phyloP scores from a whole-genome alignment of 1,284 basidiomycete genomes.

The Earliella scabrosa region DNA sequence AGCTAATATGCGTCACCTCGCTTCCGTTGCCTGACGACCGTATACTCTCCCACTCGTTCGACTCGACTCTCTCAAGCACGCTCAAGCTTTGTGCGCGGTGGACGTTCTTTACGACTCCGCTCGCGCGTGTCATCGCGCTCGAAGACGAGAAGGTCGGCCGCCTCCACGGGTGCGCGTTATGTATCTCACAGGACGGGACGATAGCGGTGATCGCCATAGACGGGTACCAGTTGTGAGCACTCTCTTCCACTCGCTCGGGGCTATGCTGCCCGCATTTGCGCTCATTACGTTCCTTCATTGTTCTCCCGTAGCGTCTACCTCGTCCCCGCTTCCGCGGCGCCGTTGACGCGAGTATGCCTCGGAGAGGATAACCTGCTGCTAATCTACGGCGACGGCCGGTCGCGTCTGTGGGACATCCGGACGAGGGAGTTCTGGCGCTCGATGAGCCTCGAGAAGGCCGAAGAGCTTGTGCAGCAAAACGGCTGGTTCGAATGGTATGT shows the following conservation, averaged over 20 bases:
- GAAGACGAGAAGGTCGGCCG: conserved; percentile 60
- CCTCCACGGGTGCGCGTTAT: conserved; percentile 74
- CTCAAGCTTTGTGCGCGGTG: conserved; percentile 69
- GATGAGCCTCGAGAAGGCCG: conserved; percentile 76
- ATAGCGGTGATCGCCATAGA: conserved; percentile 81
- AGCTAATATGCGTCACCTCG: neutral
- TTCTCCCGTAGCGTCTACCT: conserved; percentile 64
- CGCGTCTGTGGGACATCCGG: conserved; percentile 88
- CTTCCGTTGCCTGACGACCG: neutral
- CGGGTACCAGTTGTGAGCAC: conserved; percentile 73
- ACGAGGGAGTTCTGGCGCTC: conserved; percentile 87
- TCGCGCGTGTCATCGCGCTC: conserved; percentile 63
- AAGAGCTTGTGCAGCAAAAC: conserved; percentile 72
- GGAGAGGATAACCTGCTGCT: conserved; percentile 77
- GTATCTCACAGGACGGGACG: conserved; percentile 80
- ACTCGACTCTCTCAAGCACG: conserved; percentile 47
- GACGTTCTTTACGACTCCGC: conserved; percentile 69
- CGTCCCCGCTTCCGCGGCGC: conserved; percentile 61
- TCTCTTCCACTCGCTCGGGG: neutral
- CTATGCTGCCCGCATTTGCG: neutral
- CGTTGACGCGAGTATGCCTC: conserved; percentile 69
- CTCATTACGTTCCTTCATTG: neutral
- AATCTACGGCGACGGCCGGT: conserved; percentile 77
- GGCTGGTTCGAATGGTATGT: conserved; percentile 75
- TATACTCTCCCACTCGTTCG: no score